These are phyloP conservation scores for Bruguiera parviflora DNA, from an alignment of 345 rosid genomes.

Conservation along the genomic window DNA sequence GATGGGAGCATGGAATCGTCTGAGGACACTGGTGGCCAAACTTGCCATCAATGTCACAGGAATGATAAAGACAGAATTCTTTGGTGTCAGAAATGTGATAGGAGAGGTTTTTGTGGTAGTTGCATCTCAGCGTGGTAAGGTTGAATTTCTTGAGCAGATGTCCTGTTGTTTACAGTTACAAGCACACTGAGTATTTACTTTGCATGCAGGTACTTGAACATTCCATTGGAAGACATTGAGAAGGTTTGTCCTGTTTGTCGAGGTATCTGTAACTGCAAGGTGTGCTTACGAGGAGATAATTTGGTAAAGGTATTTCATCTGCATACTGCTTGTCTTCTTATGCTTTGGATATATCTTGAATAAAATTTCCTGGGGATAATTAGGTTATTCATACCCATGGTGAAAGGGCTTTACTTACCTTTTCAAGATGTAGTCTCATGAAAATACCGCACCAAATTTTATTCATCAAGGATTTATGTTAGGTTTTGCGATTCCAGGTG, in stretches of 20 bases:
- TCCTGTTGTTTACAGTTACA: slow-evolving; percentile 2
- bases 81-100: slow-evolving; percentile 78
- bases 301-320: slow-evolving; percentile 62
- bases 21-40: slow-evolving; percentile 63
- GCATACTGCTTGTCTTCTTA: neutral
- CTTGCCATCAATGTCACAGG: slow-evolving; percentile 81
- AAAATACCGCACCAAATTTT: neutral
- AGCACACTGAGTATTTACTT: slow-evolving; percentile 13
- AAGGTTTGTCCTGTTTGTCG: slow-evolving; percentile 93
- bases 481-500: slow-evolving; percentile 45
- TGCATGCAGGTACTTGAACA: slow-evolving; percentile 57
- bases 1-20: slow-evolving; percentile 62
- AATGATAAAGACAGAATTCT: slow-evolving; percentile 56
- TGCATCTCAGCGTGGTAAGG: slow-evolving; percentile 74
- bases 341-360: slow-evolving; percentile 3
- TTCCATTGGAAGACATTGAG: slow-evolving; percentile 71
- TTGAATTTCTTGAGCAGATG: slow-evolving; percentile 17
- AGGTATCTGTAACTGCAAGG: slow-evolving; percentile 85
- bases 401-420: too few species aligned
- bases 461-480: slow-evolving; percentile 12
- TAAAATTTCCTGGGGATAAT: neutral
- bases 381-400: too few species aligned
- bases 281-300: slow-evolving; percentile 78
- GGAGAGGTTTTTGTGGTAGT: slow-evolving; percentile 79
- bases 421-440: too few species aligned